These are phyloP conservation scores for Letharia lupina DNA, from an alignment of 495 filamentous ascomycete genomes.

Conservation along the genomic window DNA sequence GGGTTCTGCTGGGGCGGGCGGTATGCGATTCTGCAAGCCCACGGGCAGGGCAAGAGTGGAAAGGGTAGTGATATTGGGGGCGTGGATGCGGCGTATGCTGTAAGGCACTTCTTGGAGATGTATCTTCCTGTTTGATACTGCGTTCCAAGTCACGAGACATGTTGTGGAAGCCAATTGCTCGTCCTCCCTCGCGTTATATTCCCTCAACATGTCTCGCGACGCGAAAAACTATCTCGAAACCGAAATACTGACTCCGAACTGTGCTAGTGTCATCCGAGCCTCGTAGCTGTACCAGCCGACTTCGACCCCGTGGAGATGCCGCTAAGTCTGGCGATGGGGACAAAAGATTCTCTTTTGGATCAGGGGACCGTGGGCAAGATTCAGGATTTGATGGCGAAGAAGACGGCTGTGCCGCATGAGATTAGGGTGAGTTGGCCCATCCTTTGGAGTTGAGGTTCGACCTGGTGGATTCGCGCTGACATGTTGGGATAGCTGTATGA, in stretches of 20 bases:
- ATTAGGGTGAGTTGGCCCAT: constrained; percentile 21
- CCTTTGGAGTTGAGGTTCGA: background rate
- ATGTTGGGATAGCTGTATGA: constrained; percentile 30
- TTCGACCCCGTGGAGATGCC: constrained; percentile 32
- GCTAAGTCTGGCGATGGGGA: constrained; percentile 32
- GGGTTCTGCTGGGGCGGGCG: constrained; percentile 39
- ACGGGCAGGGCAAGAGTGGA: constrained; percentile 27
- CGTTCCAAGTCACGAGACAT: background rate
- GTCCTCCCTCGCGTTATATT: background rate
- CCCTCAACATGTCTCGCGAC: background rate
- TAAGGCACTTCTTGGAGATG: background rate
- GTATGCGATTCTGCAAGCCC: constrained; percentile 32
- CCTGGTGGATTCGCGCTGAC: background rate
- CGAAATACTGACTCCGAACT: background rate
- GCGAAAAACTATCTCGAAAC: background rate
- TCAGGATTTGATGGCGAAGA: constrained; percentile 33
- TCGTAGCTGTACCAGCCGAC: constrained; percentile 33
- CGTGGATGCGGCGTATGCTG: constrained; percentile 33
- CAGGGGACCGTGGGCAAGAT: constrained; percentile 37
- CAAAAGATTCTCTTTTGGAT: constrained; percentile 35
- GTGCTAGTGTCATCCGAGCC: constrained; percentile 27
- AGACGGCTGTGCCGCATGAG: constrained; percentile 30
- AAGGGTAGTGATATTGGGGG: constrained; percentile 33
- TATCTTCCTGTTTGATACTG: background rate
- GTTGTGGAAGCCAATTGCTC: background rate